Conservation (phyloP, 208 protist species). For the Borovskyia barvae region DNA sequence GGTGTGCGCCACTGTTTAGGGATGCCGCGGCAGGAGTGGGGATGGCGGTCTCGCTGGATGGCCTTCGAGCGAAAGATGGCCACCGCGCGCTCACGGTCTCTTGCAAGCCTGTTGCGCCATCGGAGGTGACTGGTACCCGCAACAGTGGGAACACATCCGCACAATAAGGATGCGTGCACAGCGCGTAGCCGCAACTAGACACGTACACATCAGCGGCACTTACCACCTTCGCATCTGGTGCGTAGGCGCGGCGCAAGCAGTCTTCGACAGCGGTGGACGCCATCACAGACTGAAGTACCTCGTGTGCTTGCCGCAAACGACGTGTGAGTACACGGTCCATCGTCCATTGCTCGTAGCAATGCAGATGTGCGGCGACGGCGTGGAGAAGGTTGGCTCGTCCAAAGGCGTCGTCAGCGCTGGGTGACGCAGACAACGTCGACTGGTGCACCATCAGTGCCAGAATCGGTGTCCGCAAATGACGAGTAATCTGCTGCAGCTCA, state of each 20-base stretch:
- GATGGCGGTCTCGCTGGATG: neutral
- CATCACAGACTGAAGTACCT: conserved; percentile 16
- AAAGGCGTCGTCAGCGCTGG: neutral
- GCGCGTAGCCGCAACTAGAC: conserved; percentile 61
- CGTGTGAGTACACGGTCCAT: conserved; percentile 24
- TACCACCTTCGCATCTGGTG: conserved; percentile 28
- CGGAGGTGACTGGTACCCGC: conserved; percentile 2
- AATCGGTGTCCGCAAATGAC: conserved; percentile 38
- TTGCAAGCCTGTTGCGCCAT: neutral
- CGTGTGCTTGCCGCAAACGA: conserved; percentile 16
- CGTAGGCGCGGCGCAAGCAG: conserved; percentile 26
- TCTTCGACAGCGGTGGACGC: conserved; percentile 25
- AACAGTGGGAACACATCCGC: conserved; percentile 43
- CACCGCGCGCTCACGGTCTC: conserved; percentile 5
- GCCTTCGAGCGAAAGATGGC: neutral
- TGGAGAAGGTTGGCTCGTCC: conserved; percentile 18
- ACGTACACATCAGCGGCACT: conserved; percentile 58
- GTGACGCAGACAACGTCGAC: conserved; percentile 5
- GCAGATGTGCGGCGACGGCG: conserved; percentile 30
- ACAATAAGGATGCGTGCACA: conserved; percentile 58
- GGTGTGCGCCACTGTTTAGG: neutral
- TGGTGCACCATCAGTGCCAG: conserved; percentile 36
- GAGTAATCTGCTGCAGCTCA: conserved; percentile 39
- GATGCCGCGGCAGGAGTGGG: neutral
- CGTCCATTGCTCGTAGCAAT: conserved; percentile 32